Conservation (phyloP, 2,329 filamentous ascomycete species). For the Ceratocystis ficicola region DNA sequence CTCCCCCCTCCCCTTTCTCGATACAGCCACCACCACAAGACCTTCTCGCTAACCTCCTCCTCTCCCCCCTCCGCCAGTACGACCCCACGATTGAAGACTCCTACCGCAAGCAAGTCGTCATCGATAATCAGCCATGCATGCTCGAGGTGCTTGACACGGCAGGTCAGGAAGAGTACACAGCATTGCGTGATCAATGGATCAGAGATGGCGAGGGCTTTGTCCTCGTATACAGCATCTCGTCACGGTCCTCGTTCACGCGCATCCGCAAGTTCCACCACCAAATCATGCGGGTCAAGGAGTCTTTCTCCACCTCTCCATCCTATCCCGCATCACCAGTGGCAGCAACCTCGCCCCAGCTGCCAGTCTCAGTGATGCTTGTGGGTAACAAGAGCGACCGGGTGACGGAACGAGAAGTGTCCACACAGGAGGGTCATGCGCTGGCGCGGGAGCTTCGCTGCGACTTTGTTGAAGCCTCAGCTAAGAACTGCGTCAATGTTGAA, state of each 20-base stretch:
- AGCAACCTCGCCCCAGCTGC: conserved; percentile 46
- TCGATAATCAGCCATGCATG: conserved; percentile 93
- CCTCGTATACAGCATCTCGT: conserved; percentile 96
- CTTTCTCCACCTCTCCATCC: conserved; percentile 60
- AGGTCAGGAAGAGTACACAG: conserved; percentile 96
- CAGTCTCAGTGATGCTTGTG: conserved; percentile 92
- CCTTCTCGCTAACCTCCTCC: too few species aligned
- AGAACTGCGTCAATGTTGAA: conserved; percentile 97
- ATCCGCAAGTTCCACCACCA: conserved; percentile 95
- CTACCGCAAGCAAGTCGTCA: conserved; percentile 80
- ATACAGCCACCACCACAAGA: neutral
- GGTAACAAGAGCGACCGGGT: conserved; percentile 97
- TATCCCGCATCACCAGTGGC: conserved; percentile 64
- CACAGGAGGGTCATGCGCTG: conserved; percentile 84
- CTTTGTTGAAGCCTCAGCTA: conserved; percentile 92
- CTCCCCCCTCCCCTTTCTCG: conserved; percentile 18
- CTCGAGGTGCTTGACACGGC: conserved; percentile 94
- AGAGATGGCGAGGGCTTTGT: conserved; percentile 95
- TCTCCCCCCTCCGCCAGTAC: conserved; percentile 40
- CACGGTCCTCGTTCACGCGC: conserved; percentile 82
- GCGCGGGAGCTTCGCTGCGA: conserved; percentile 89
- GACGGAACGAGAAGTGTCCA: conserved; percentile 90
- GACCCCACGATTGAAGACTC: conserved; percentile 83
- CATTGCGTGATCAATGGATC: conserved; percentile 94
- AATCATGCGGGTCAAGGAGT: conserved; percentile 95